Conservation (phyloP, 495 filamentous ascomycete species). For the Penicillium odoratum region DNA sequence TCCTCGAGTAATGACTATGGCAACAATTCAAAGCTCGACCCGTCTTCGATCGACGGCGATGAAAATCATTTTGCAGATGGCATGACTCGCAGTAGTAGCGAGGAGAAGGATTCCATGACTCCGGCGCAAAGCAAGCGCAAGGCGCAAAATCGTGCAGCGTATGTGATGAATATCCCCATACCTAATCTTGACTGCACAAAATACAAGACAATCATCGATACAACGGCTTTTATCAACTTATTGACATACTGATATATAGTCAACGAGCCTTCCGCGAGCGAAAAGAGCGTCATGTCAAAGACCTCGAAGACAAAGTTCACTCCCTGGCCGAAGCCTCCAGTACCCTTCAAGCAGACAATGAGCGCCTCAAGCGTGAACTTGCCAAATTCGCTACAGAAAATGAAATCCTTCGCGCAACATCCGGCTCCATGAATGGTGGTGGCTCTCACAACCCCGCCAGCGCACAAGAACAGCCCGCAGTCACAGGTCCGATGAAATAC, state of each 20-base stretch:
- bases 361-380: slow-evolving; percentile 78
- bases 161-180: slow-evolving; percentile 39
- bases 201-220: not conserved
- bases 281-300: slow-evolving; percentile 90
- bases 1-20: slow-evolving; percentile 33
- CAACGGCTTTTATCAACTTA: not conserved
- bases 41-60: slow-evolving; percentile 34
- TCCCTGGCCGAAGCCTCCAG: slow-evolving; percentile 62
- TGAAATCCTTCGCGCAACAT: slow-evolving; percentile 86
- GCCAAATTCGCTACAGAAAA: slow-evolving; percentile 84
- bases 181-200: not conserved
- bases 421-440: slow-evolving; percentile 30
- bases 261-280: slow-evolving; percentile 97
- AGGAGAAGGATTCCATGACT: slow-evolving; percentile 68
- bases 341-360: slow-evolving; percentile 68
- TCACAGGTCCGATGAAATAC: slow-evolving; percentile 71
- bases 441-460: slow-evolving; percentile 22
- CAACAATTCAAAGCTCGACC: slow-evolving; percentile 21
- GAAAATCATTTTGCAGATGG: slow-evolving; percentile 30
- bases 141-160: slow-evolving; percentile 96
- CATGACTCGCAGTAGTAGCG: slow-evolving; percentile 50
- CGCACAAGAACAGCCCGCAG: slow-evolving; percentile 25
- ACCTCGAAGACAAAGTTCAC: slow-evolving; percentile 84
- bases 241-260: slow-evolving; percentile 40
- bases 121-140: slow-evolving; percentile 86